Evolutionary conservation across 2,329 filamentous ascomycete species (phyloP), one percentile per base, ranked within the genome.

Genomic region (Hymenoscyphus scutula): DNA sequence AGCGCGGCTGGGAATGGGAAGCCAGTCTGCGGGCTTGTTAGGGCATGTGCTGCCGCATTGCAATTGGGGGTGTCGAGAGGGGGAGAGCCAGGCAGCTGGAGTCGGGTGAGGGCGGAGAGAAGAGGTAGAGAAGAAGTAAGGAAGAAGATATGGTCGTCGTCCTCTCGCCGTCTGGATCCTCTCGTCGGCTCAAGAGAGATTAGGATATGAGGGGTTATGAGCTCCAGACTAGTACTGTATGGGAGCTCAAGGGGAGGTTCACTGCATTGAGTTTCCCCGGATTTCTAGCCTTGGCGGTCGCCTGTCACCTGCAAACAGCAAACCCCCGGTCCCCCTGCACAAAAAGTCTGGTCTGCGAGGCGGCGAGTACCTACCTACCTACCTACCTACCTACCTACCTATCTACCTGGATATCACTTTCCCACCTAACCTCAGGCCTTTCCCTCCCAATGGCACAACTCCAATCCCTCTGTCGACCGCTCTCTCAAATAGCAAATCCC

Each of bases 21-120:
- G 72, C 73, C 73, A 74, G 73, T 66, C 64, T 69, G 65, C 65
- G 63, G 61, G 59, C 55, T 29, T 63, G 32, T 62, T 70, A 71
- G 70, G 72, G 73, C 72, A 74, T 74, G 64, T 74, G 73, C 73
- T 74, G 70, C 71, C 72, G 68, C 69, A 73, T 71, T 68, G 71
- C 72, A 74, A 60, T 67, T 54, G 27, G 61, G 62, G 62, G 48
- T 60, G 25, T 17, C 34, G 32, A 34, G 29, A 45, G 7, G 19
- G 41, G 19, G 38, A 10, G 15, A 23, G n/a, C n/a, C 19, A 10
- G 19, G 41, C n/a, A 19, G 10, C n/a, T 10, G n/a, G n/a, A 19
- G 10, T n/a, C 8, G 41, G 8, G 11, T 17, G 41, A 19, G 10
- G n/a, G 11, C 10, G 41, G 41, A 6, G 25, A 27, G 25, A 30